A percentile compares a stretch with the other conserved stretches of the same genome.
phyloP scores from a whole-genome alignment of 2,329 filamentous ascomycete species.

The Colletotrichum graminicola region DNA sequence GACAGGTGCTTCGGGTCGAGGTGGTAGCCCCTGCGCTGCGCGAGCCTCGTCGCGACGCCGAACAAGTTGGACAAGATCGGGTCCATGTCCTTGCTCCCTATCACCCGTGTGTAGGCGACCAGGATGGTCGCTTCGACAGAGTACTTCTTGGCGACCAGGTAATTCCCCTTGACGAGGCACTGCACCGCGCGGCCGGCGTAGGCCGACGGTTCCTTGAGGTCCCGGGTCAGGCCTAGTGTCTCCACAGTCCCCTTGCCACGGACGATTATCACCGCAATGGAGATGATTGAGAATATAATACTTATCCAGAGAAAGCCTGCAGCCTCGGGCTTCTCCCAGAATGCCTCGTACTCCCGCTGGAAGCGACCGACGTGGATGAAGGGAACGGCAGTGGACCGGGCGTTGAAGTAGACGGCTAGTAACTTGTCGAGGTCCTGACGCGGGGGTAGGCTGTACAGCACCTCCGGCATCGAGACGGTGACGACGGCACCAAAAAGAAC shows the following conservation, averaged over 20 bases:
- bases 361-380: conserved; percentile 60
- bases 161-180: conserved; percentile 62
- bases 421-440: conserved; percentile 53
- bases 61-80: conserved; percentile 62
- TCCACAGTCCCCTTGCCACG: conserved; percentile 47
- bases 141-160: conserved; percentile 58
- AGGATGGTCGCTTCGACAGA: conserved; percentile 64
- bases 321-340: conserved; percentile 57
- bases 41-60: conserved; percentile 60
- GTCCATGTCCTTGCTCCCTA: conserved; percentile 57
- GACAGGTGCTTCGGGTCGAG: conserved; percentile 60
- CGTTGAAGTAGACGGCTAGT: conserved; percentile 55
- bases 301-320: conserved; percentile 63
- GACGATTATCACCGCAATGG: conserved; percentile 54
- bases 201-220: conserved; percentile 46
- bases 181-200: conserved; percentile 56
- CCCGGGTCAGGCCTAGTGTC: conserved; percentile 44
- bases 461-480: conserved; percentile 48
- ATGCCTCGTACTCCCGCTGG: conserved; percentile 60
- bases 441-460: conserved; percentile 52
- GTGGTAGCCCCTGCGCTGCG: conserved; percentile 66
- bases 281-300: conserved; percentile 62
- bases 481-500: conserved; percentile 50
- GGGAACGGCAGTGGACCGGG: conserved; percentile 53
- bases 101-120: conserved; percentile 57